phyloP scores from a whole-genome alignment of 805 yeast species.

The Jamesozyma spencerorum region DNA sequence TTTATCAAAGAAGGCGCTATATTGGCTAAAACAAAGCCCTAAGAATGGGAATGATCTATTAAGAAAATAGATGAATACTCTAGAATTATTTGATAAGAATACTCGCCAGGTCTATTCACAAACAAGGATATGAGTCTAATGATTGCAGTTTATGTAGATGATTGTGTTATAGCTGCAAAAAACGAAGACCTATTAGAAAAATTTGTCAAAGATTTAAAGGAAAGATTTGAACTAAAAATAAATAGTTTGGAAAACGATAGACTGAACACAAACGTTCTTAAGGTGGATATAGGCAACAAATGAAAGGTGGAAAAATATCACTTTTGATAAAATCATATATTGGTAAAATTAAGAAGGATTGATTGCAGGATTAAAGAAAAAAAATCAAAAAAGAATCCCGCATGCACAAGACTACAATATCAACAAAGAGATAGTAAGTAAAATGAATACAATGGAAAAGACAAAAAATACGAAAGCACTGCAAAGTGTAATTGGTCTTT shows the following conservation, averaged over 20 bases:
- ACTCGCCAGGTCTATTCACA: background rate
- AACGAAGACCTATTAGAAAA: background rate
- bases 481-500: background rate
- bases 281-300: background rate
- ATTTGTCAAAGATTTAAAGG: too few relatives aligned
- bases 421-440: background rate
- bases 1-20: background rate
- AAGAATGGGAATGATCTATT: constrained; percentile 2
- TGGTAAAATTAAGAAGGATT: background rate
- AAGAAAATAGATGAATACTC: background rate
- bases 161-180: constrained; percentile 1
- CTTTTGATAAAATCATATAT: background rate
- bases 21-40: constrained; percentile 1
- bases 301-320: background rate
- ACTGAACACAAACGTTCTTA: background rate
- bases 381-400: background rate
- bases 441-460: background rate
- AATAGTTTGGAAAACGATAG: background rate
- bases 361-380: background rate
- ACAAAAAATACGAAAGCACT: background rate
- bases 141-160: constrained; percentile 3
- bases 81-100: background rate
- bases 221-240: background rate
- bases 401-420: background rate
- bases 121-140: background rate